Evolutionary conservation across 2,329 filamentous ascomycete species (phyloP), one percentile per base, ranked within the genome.

Genomic region (Pseudogymnoascus sp.): DNA sequence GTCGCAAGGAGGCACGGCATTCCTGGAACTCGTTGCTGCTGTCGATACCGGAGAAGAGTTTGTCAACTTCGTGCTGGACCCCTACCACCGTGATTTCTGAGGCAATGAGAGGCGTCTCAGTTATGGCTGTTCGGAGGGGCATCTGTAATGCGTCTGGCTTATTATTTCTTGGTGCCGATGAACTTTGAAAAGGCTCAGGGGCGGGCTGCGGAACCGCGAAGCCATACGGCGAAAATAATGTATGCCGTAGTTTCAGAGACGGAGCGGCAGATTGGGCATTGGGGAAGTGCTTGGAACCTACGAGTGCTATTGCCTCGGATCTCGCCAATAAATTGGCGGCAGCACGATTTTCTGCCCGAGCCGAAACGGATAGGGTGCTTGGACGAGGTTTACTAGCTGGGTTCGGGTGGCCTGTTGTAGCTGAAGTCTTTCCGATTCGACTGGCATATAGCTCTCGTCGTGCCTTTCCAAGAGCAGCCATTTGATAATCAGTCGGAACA

Each of bases 381-480:
- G 45, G 23, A 52, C 16, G 23, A 11, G 23, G 45, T n/a, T 30
- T 52, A 8, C 22, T 3, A 14, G 28, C 28, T 33, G n/a, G 14
- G 22, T 23, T 45, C 5, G 14, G 22, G 2, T 16, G 4, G 8
- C 4, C 25, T 6, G 28, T 3, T 55, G 49, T 4, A 12, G 25
- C 49, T 11, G 16, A 5, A 2, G 49, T 12, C 28, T 55, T 55
- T 55, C 9, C 49, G 19, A 6, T 5, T 14, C 49, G 28, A 22
- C 49, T 55, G 28, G 16, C 28, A 33, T 55, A 55, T 14, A 55
- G 9, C 28, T 55, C 49, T 14, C 49, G 28, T 4, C 49, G 49
- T 22, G 49, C 49, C 49, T 55, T 55, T 55, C 49, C 49, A 2
- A 55, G 49, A 19, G 49, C 49, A 55, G 49, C 49, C 49, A 55